These are phyloP conservation scores for Quercus engelmannii DNA, from an alignment of 306 rosid genomes.

Conservation along the genomic window DNA sequence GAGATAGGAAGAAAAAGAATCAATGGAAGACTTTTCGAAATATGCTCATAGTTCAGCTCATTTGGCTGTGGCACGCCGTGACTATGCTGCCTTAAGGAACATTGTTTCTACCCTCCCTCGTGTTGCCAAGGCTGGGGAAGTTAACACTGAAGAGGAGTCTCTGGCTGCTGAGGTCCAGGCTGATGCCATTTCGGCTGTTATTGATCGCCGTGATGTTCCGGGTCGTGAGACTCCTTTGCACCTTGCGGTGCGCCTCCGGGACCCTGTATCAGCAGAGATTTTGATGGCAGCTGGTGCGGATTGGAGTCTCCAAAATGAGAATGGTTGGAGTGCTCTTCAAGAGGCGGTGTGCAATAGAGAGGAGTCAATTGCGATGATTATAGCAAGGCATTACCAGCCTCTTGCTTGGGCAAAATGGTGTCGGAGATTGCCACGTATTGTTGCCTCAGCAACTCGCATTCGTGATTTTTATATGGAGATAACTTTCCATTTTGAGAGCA, in stretches of 20 bases:
- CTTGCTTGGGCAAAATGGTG: slow-evolving; percentile 99
- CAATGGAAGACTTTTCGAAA: slow-evolving; percentile 72
- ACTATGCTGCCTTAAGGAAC: slow-evolving; percentile 60
- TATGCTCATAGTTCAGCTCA: slow-evolving; percentile 90
- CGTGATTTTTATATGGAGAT: slow-evolving; percentile 99
- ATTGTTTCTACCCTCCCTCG: slow-evolving; percentile 65
- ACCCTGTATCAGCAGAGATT: slow-evolving; percentile 75
- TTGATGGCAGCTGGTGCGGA: slow-evolving; percentile 98
- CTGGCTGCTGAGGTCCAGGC: slow-evolving; percentile 79
- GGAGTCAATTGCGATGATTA: slow-evolving; percentile 88
- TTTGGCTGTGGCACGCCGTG: slow-evolving; percentile 75
- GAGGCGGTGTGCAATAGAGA: slow-evolving; percentile 95
- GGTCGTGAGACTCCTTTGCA: slow-evolving; percentile 97
- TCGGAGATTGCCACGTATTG: slow-evolving; percentile 93
- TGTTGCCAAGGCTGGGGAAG: slow-evolving; percentile 84
- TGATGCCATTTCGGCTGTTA: slow-evolving; percentile 64
- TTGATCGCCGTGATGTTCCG: slow-evolving; percentile 94
- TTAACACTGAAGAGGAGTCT: slow-evolving; percentile 72
- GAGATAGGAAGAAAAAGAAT: slow-evolving; percentile 28
- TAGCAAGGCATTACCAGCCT: slow-evolving; percentile 87
- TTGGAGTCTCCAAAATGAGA: slow-evolving; percentile 94
- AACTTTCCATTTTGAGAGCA: slow-evolving; percentile 96
- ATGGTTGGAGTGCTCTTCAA: slow-evolving; percentile 99
- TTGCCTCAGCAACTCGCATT: slow-evolving; percentile 84
- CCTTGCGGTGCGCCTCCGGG: slow-evolving; percentile 91